Evolutionary conservation across 805 yeast genomes (phyloP).

Genomic region (Blastobotrys chiropterorum): DNA sequence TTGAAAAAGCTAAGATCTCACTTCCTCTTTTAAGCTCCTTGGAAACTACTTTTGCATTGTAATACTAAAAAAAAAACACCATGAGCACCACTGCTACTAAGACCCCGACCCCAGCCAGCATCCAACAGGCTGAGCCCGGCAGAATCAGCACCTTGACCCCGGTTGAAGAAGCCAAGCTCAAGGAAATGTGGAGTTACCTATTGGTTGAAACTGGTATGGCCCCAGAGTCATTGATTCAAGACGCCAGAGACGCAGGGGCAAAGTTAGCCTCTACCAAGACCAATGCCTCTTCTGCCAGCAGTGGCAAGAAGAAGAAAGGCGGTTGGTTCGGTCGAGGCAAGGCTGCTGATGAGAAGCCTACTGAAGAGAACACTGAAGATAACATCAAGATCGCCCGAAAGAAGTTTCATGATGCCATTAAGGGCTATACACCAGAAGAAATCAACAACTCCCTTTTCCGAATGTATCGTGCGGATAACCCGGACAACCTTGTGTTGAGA

Average conservation of each 20-base stretch:
- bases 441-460: constrained; percentile 50
- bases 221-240: constrained; percentile 11
- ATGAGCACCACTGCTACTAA: background rate
- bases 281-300: constrained; percentile 12
- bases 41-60: no score
- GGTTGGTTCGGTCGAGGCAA: constrained; percentile 26
- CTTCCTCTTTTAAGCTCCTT: no score
- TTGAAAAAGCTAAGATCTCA: background rate
- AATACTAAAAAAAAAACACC: no score
- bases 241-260: constrained; percentile 1
- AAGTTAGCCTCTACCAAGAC: constrained; percentile 17
- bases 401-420: constrained; percentile 42
- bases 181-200: constrained; percentile 34
- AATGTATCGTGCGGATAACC: constrained; percentile 66
- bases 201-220: constrained; percentile 23
- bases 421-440: constrained; percentile 46
- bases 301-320: constrained; percentile 22
- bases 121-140: constrained; percentile 20
- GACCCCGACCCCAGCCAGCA: background rate
- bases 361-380: constrained; percentile 18
- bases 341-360: constrained; percentile 11
- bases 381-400: constrained; percentile 16
- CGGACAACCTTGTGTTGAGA: constrained; percentile 72
- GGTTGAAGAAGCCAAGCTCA: constrained; percentile 33
- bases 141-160: constrained; percentile 33